Conservation (phyloP, 441 rosid species). For the Pelargonium myrrhifolium region DNA sequence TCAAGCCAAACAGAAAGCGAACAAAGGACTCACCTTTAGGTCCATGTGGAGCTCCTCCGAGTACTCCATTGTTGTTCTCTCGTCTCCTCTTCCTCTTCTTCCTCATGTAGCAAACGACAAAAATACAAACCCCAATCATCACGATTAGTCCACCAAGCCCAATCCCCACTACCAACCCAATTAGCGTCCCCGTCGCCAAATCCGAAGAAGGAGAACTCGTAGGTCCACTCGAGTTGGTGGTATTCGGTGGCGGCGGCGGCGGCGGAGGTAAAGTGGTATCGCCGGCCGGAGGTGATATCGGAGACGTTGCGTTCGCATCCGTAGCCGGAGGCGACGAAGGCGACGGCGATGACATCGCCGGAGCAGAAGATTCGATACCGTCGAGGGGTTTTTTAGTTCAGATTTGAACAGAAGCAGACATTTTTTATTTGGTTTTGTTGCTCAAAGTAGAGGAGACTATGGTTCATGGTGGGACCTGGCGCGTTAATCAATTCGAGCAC, state of each 20-base stretch:
- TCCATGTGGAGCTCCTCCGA: slow-evolving; percentile 48
- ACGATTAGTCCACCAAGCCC: slow-evolving; percentile 65
- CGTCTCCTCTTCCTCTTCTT: slow-evolving; percentile 49
- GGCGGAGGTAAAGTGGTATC: neutral
- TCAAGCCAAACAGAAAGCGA: too few relatives aligned
- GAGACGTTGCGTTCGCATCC: neutral
- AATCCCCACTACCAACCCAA: slow-evolving; percentile 62
- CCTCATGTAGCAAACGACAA: slow-evolving; percentile 35
- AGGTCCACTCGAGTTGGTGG: slow-evolving; percentile 18
- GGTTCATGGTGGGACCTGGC: too few relatives aligned
- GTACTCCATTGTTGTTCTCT: slow-evolving; percentile 42
- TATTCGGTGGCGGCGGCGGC: neutral
- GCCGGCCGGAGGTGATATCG: slow-evolving; percentile 21
- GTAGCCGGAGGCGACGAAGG: slow-evolving; percentile 27
- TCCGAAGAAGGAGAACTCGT: slow-evolving; percentile 21
- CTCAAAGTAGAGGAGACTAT: too few relatives aligned
- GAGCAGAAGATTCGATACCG: neutral
- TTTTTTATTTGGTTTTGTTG: neutral
- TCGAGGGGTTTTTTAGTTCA: neutral
- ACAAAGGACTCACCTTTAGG: slow-evolving; percentile 39
- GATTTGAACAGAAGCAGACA: neutral
- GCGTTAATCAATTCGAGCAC: too few relatives aligned
- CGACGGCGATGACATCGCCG: slow-evolving; percentile 16
- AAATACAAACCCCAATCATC: slow-evolving; percentile 36
- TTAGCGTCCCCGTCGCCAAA: slow-evolving; percentile 26